Conservation (phyloP, 495 filamentous ascomycete genomes). For the Xylaria palmicola region DNA sequence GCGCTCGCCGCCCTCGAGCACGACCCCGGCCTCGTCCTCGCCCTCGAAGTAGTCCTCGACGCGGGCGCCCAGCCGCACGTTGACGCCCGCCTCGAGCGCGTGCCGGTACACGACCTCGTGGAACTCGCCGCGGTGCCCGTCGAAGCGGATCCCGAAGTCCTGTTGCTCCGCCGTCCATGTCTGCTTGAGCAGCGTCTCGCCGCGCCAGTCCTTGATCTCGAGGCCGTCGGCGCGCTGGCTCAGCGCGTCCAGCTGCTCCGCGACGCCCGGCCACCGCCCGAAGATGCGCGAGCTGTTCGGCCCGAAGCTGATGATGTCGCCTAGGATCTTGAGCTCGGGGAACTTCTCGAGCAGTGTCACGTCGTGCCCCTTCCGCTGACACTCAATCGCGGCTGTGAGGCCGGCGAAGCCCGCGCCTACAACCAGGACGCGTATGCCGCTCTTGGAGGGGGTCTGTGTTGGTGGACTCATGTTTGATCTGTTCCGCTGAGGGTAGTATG, state of each 20-base stretch:
- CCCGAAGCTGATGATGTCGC: slow-evolving; percentile 55
- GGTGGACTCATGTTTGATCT: slow-evolving; percentile 18
- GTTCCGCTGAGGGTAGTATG: background rate
- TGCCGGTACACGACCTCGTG: slow-evolving; percentile 60
- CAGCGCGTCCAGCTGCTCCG: slow-evolving; percentile 48
- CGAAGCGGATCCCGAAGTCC: slow-evolving; percentile 49
- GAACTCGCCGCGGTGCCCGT: slow-evolving; percentile 64
- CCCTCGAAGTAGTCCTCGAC: slow-evolving; percentile 63
- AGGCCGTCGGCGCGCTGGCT: slow-evolving; percentile 45
- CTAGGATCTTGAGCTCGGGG: slow-evolving; percentile 45
- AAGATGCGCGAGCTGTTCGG: slow-evolving; percentile 49
- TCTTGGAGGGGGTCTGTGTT: slow-evolving; percentile 25
- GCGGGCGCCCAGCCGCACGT: slow-evolving; percentile 53
- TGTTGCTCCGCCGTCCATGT: slow-evolving; percentile 40
- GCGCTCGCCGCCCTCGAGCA: slow-evolving; percentile 47
- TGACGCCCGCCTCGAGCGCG: slow-evolving; percentile 54
- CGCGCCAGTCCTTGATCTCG: slow-evolving; percentile 34
- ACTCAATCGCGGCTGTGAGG: slow-evolving; percentile 61
- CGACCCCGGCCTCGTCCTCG: slow-evolving; percentile 54
- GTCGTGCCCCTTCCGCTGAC: slow-evolving; percentile 58
- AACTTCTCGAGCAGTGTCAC: slow-evolving; percentile 55
- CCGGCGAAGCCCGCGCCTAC: slow-evolving; percentile 62
- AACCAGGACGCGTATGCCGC: slow-evolving; percentile 56
- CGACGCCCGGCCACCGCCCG: slow-evolving; percentile 48
- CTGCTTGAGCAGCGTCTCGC: slow-evolving; percentile 34